Evolutionary conservation across 805 yeast species (phyloP).

Genomic region (Deakozyma indianensis): DNA sequence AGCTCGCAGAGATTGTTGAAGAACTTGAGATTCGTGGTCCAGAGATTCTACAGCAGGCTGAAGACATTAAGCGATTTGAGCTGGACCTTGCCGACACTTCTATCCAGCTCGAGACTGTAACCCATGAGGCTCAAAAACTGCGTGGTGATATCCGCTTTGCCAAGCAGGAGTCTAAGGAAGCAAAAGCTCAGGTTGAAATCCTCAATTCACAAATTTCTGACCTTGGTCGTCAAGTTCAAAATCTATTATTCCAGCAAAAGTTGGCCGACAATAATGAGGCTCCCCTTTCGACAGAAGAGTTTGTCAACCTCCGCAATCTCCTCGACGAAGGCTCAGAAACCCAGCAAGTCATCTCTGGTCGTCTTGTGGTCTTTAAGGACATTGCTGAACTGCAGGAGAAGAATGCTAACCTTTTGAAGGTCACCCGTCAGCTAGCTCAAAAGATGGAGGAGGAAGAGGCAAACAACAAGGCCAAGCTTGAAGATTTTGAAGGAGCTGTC

Average conservation of each 20-base stretch:
- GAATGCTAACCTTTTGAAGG: slow-evolving; percentile 52
- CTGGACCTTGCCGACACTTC: slow-evolving; percentile 40
- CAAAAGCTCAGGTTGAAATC: background rate
- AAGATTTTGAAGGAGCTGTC: slow-evolving; percentile 18
- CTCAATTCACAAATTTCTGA: background rate
- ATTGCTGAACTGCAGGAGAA: slow-evolving; percentile 53
- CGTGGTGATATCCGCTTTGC: background rate
- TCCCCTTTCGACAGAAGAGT: background rate
- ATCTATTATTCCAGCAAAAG: slow-evolving; percentile 6
- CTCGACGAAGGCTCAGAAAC: slow-evolving; percentile 44
- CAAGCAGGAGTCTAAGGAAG: background rate
- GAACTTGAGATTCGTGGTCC: slow-evolving; percentile 75
- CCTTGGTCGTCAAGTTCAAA: slow-evolving; percentile 3
- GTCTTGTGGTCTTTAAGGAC: slow-evolving; percentile 53
- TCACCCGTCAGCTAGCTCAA: slow-evolving; percentile 54
- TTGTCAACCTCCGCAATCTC: background rate
- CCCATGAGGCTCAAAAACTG: slow-evolving; percentile 25
- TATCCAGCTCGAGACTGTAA: slow-evolving; percentile 31
- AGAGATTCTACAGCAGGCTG: slow-evolving; percentile 48
- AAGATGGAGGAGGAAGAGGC: slow-evolving; percentile 53
- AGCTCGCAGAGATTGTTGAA: slow-evolving; percentile 51
- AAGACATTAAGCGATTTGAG: slow-evolving; percentile 42
- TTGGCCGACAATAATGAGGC: slow-evolving; percentile 10
- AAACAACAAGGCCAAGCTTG: slow-evolving; percentile 10
- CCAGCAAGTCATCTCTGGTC: slow-evolving; percentile 52